A percentile compares a stretch with the other conserved stretches of the same genome.
phyloP scores from a whole-genome alignment of 345 rosid genomes.

The Durio zibethinus region DNA sequence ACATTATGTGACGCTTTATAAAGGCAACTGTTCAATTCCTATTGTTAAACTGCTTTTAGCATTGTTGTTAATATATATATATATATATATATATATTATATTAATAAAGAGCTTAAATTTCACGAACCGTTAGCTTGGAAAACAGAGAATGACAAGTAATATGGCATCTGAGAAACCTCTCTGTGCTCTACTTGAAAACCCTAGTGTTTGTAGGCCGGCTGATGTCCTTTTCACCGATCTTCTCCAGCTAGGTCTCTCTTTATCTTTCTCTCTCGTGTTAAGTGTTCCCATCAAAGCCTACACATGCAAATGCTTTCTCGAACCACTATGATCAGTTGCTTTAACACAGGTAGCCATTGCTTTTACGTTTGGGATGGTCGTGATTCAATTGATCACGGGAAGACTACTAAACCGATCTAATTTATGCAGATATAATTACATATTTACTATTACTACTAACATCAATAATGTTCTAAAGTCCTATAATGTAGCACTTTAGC shows the following conservation, averaged over 20 bases:
- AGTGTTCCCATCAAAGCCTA: conserved; percentile 23
- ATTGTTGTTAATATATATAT: no score
- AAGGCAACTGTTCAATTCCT: no score
- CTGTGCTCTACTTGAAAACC: conserved; percentile 14
- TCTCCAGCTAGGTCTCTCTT: conserved; percentile 32
- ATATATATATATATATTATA: no score
- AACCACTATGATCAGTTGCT: background rate
- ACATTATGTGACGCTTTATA: no score
- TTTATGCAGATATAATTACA: background rate
- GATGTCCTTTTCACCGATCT: conserved; percentile 30
- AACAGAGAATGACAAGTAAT: conserved; percentile 50
- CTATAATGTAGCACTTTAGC: background rate
- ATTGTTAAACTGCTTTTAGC: no score
- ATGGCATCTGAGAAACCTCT: conserved; percentile 21
- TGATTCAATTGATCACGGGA: background rate
- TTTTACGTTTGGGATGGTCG: background rate
- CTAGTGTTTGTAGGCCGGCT: conserved; percentile 63
- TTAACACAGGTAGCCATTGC: conserved; percentile 14
- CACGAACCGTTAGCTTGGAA: conserved; percentile 49
- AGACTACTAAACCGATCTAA: background rate
- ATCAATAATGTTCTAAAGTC: background rate
- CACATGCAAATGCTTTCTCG: conserved; percentile 23
- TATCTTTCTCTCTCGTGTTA: conserved; percentile 9
- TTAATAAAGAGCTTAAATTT: conserved; percentile 23
- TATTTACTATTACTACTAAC: no score